Base-by-base conservation (phyloP, 805 yeast species). In the Lipomyces sp. region DNA sequence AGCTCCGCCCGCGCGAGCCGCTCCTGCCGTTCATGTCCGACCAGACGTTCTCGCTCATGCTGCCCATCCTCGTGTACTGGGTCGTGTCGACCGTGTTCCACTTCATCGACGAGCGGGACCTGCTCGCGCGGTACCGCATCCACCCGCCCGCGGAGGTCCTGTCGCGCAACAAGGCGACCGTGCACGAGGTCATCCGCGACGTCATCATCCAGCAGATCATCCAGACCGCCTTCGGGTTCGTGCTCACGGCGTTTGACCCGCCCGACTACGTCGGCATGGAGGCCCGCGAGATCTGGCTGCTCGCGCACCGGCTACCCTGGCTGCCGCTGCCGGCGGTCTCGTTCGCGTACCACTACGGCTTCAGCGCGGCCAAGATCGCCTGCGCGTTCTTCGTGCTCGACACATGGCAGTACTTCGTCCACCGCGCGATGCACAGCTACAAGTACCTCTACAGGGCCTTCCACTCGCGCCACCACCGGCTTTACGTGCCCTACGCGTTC, bases 401-500 rank as follows among this genome's bases (percentile, higher is more conserved):
- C 67, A 77, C 95, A 2, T 93, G 98, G 98, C 98, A 93, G 71
- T 93, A 86, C 69, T 80, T 81, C 75, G 74, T 90, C 57, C 98
- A 93, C 68, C 77, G 96, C 55, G 66, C 76, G 57, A 90, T 93
- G 98, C 98, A 93, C 66, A 63, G 75, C 65, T 86, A 86, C 75
- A 83, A 82, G 65, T 71, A 74, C 48, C 72, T 90, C 43, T 93
- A 93, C 76, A 79, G 77, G 57, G 72, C 80, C 46, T 86, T 87
- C 74, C 98, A 93, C 68, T 88, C 98, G 4, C 82, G 95, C 60
- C 98, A 93, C 70, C 98, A 93, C 70, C 74, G 91, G 47, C 74
- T 93, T 44, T 91, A 93, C 61, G 96, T 93, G 33, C 98, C 98
- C 7, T 93, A 89, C 68, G 97, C 98, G 0, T 90, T 77, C 68